These are phyloP conservation scores for Metschnikowia proteae DNA, from an alignment of 805 yeast genomes.

Conservation along the genomic window DNA sequence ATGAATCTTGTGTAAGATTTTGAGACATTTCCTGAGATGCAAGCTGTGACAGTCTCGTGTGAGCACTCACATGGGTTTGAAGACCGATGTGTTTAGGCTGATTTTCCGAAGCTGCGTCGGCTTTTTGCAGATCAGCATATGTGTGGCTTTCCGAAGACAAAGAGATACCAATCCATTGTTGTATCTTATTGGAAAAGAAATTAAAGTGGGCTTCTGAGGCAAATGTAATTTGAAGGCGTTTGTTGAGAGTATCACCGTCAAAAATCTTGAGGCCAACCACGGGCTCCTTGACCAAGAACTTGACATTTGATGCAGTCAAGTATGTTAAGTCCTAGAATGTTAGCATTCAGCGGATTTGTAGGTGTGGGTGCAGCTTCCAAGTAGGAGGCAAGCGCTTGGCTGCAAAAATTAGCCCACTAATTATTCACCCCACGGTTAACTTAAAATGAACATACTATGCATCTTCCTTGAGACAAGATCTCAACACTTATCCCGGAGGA, in stretches of 20 bases:
- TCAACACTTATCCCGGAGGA: constrained; percentile 13
- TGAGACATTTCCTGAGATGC: constrained; percentile 4
- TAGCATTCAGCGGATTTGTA: constrained; percentile 1
- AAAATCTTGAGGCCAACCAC: constrained; percentile 18
- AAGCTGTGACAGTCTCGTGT: constrained; percentile 8
- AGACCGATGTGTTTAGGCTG: not conserved
- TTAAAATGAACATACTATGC: constrained; percentile 14
- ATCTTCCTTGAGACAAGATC: constrained; percentile 17
- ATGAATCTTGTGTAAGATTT: not conserved
- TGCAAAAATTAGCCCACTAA: not conserved
- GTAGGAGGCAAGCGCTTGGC: not conserved
- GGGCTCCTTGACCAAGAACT: constrained; percentile 16
- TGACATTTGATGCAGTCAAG: constrained; percentile 13
- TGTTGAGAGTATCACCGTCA: constrained; percentile 17
- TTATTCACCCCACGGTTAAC: not conserved
- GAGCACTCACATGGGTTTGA: not conserved
- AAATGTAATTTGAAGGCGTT: constrained; percentile 18
- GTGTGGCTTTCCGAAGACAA: constrained; percentile 6
- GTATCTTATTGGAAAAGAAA: constrained; percentile 14
- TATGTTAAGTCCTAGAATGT: constrained; percentile 14
- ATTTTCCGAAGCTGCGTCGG: not conserved
- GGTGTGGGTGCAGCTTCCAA: not conserved
- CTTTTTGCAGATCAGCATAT: constrained; percentile 8
- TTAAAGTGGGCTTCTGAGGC: constrained; percentile 17
- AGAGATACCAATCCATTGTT: constrained; percentile 14